Percentiles rank a stretch among this genome's conserved stretches.
phyloP scores from a whole-genome alignment of 2,329 filamentous ascomycete species.

The Trichoderma sp. region DNA sequence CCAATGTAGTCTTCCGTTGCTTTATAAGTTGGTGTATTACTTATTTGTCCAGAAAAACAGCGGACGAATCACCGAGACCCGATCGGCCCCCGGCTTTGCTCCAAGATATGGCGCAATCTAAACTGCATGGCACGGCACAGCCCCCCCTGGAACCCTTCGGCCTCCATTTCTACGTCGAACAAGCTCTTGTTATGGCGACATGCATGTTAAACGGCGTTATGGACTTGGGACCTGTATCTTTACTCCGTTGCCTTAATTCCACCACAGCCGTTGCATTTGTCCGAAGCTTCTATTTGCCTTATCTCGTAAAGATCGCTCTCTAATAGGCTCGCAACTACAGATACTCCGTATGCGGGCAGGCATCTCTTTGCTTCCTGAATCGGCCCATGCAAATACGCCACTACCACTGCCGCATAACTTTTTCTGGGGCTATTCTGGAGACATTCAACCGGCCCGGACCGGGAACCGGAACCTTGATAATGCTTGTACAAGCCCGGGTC shows the following conservation, averaged over 20 bases:
- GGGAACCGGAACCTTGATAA: neutral
- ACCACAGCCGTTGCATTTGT: neutral
- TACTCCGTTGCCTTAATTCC: neutral
- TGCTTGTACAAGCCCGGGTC: neutral
- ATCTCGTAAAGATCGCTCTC: neutral
- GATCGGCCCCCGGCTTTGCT: neutral
- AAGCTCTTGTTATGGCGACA: neutral
- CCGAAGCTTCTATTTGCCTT: neutral
- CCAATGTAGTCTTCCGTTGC: neutral
- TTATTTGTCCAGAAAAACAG: neutral
- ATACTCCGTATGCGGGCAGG: neutral
- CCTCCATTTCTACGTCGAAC: neutral
- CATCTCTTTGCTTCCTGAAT: neutral
- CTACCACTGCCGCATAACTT: neutral
- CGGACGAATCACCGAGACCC: constrained; percentile 3
- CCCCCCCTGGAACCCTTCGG: neutral
- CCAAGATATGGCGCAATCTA: neutral
- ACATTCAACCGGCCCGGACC: neutral
- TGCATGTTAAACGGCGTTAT: neutral
- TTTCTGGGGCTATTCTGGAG: neutral
- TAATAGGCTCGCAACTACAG: neutral
- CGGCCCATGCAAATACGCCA: neutral
- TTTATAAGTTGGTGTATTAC: neutral
- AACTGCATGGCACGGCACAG: neutral
- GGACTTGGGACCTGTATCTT: neutral